Conservation (phyloP, 164 flowering plant species). For the Nymphaea thermarum region DNA sequence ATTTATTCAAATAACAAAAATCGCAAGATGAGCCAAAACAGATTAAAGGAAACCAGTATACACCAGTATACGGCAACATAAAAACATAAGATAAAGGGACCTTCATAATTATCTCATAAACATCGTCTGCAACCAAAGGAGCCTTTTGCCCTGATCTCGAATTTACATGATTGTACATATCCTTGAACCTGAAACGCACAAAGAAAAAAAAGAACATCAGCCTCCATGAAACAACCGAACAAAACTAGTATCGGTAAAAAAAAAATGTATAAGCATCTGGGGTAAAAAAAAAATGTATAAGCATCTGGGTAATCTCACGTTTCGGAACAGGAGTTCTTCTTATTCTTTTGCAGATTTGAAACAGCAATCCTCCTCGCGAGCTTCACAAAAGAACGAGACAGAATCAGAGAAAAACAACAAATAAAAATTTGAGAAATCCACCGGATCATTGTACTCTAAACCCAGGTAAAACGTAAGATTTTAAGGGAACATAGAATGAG, state of each 20-base stretch:
- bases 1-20: too few species aligned
- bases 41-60: neutral
- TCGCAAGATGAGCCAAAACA: neutral
- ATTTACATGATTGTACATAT: slow-evolving; percentile 63
- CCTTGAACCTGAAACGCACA: slow-evolving; percentile 48
- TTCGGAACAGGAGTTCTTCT: slow-evolving; percentile 84
- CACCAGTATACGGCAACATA: too few species aligned
- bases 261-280: neutral
- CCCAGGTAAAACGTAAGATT: too few species aligned
- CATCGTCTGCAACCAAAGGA: slow-evolving; percentile 89
- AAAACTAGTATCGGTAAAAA: neutral
- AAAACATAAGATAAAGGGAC: slow-evolving; percentile 14
- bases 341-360: slow-evolving; percentile 95
- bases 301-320: slow-evolving; percentile 43
- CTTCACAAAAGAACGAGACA: slow-evolving; percentile 19
- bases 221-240: too few species aligned
- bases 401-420: too few species aligned
- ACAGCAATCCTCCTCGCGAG: slow-evolving; percentile 94
- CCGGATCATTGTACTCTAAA: too few species aligned
- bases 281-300: neutral
- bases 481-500: too few species aligned
- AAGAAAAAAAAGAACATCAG: neutral
- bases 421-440: neutral
- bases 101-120: slow-evolving; percentile 91
- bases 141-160: slow-evolving; percentile 74